phyloP scores from a whole-genome alignment of 2,329 filamentous ascomycete genomes.

The Cytospora piceicola region DNA sequence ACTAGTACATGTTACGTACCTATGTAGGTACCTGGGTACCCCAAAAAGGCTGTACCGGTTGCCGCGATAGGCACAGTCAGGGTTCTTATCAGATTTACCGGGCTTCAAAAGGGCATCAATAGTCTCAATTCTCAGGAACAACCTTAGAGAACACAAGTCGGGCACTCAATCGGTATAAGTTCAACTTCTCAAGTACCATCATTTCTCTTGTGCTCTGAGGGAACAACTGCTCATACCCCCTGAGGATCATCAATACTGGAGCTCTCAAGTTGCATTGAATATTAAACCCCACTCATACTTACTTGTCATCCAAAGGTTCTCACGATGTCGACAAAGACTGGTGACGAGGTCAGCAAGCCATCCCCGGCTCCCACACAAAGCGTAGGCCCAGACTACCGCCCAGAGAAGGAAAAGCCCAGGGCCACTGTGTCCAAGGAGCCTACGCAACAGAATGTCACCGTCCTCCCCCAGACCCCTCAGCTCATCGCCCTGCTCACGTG shows the following conservation, averaged over 20 bases:
- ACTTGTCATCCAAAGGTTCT: constrained; percentile 2
- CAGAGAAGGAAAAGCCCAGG: constrained; percentile 76
- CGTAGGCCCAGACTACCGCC: constrained; percentile 79
- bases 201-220: not conserved
- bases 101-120: constrained; percentile 22
- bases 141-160: constrained; percentile 11
- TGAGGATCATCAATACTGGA: constrained; percentile 19
- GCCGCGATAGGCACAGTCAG: constrained; percentile 23
- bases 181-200: not conserved
- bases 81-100: constrained; percentile 15
- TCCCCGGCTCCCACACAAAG: constrained; percentile 55
- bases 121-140: not conserved
- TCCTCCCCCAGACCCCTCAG: constrained; percentile 91
- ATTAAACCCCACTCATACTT: constrained; percentile 24
- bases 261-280: constrained; percentile 20
- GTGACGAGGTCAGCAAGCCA: constrained; percentile 29
- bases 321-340: constrained; percentile 27
- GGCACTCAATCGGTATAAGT: constrained; percentile 9
- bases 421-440: constrained; percentile 88
- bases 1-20: not conserved
- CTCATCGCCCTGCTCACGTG: constrained; percentile 97
- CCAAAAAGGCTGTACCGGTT: constrained; percentile 9
- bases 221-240: not conserved
- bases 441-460: constrained; percentile 82
- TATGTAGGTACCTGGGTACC: not conserved